Evolutionary conservation across 2,329 filamentous ascomycete genomes (phyloP).

Genomic region (Erysiphe neolycopersici): DNA sequence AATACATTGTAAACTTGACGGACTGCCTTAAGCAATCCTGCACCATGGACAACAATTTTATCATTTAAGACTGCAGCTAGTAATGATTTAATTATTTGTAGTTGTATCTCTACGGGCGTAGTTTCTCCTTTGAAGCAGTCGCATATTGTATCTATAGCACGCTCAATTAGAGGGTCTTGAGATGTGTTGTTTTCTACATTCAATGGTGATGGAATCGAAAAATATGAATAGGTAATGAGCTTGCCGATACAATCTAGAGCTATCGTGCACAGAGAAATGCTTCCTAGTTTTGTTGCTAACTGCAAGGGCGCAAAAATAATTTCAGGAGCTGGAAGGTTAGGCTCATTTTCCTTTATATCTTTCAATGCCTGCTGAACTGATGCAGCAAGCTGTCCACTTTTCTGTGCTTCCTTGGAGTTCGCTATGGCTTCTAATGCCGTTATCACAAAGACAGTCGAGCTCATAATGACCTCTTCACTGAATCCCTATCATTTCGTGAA

Average conservation of each 20-base stretch:
- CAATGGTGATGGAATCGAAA: constrained; percentile 39
- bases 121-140: constrained; percentile 96
- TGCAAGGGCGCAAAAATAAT: constrained; percentile 76
- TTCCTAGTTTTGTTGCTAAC: constrained; percentile 66
- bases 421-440: constrained; percentile 82
- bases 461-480: constrained; percentile 31
- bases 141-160: constrained; percentile 96
- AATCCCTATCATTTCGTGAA: constrained; percentile 10
- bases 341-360: constrained; percentile 65
- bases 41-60: constrained; percentile 95
- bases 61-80: constrained; percentile 90
- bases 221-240: constrained; percentile 96
- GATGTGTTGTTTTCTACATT: constrained; percentile 14
- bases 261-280: constrained; percentile 61
- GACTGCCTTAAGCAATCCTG: constrained; percentile 83
- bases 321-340: constrained; percentile 64
- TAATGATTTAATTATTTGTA: constrained; percentile 94
- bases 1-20: constrained; percentile 99
- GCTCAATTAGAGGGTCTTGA: constrained; percentile 62
- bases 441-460: constrained; percentile 87
- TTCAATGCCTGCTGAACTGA: constrained; percentile 56
- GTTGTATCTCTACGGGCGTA: constrained; percentile 71
- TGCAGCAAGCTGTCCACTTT: constrained; percentile 61
- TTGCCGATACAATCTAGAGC: constrained; percentile 97
- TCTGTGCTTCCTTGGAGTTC: constrained; percentile 69